phyloP scores from a whole-genome alignment of 169 alveolate genomes.

The Eimeria sp. region DNA sequence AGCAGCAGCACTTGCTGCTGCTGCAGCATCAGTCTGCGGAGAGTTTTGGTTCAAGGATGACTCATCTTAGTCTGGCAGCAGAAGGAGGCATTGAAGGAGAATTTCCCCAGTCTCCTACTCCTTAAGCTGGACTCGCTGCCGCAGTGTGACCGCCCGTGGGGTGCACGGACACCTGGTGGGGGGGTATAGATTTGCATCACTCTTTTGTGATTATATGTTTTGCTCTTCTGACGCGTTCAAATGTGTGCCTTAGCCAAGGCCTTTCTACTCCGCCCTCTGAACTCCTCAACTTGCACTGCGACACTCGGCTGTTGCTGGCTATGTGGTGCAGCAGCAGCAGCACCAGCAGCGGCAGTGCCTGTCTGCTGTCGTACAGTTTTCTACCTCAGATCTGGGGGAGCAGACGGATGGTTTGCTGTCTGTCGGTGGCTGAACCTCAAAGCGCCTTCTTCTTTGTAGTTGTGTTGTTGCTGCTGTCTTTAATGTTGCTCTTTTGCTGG shows the following conservation, averaged over 20 bases:
- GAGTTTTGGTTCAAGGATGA: background rate
- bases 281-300: background rate
- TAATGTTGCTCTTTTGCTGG: too few species aligned
- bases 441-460: too few species aligned
- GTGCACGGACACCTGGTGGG: background rate
- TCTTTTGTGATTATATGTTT: background rate
- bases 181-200: background rate
- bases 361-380: background rate
- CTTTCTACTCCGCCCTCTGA: background rate
- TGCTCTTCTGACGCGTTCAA: background rate
- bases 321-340: background rate
- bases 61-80: background rate
- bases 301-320: too few species aligned
- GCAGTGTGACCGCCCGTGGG: background rate
- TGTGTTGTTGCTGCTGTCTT: too few species aligned
- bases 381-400: background rate
- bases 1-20: background rate
- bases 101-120: background rate
- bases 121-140: background rate
- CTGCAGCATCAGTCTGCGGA: slow-evolving; percentile 10
- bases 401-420: too few species aligned
- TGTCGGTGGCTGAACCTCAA: too few species aligned
- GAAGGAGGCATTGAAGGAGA: background rate
- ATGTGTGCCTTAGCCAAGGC: background rate
- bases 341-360: slow-evolving; percentile 3